Conservation (phyloP, 768 basidiomycete genomes). For the Clitopilus hobsonii region DNA sequence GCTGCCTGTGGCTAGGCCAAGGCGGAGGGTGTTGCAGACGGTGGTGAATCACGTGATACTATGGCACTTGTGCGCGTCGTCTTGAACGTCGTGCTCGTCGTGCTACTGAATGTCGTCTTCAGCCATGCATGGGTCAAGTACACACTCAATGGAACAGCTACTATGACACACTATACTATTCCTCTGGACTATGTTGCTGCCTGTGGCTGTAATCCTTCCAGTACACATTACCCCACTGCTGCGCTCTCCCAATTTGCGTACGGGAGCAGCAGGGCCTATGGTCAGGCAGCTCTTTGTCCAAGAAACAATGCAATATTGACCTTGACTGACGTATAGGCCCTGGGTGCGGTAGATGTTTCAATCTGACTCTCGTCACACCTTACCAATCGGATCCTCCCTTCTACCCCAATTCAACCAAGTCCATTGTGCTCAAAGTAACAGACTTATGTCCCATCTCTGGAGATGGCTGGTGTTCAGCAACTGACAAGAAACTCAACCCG, state of each 20-base stretch:
- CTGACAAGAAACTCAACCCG: constrained; percentile 55
- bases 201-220: constrained; percentile 70
- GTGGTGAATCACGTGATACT: not conserved
- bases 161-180: constrained; percentile 73
- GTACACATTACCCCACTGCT: constrained; percentile 72
- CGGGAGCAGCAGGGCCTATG: constrained; percentile 67
- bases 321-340: constrained; percentile 39
- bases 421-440: constrained; percentile 71
- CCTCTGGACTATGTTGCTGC: constrained; percentile 56
- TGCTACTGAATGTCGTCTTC: constrained; percentile 2
- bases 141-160: constrained; percentile 56
- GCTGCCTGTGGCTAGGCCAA: not conserved
- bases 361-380: constrained; percentile 67
- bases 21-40: constrained; percentile 3
- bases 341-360: constrained; percentile 76
- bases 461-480: constrained; percentile 71
- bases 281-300: constrained; percentile 19
- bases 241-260: constrained; percentile 79
- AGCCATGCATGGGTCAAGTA: constrained; percentile 58
- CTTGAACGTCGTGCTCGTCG: constrained; percentile 7
- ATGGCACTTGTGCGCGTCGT: constrained; percentile 5
- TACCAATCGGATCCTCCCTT: constrained; percentile 66
- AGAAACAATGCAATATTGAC: not conserved
- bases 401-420: constrained; percentile 54
- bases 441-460: constrained; percentile 69